A percentile compares a stretch with the other conserved stretches of the same genome.
Conservation (phyloP, 805 yeast species). For the Candida incommunis region DNA sequence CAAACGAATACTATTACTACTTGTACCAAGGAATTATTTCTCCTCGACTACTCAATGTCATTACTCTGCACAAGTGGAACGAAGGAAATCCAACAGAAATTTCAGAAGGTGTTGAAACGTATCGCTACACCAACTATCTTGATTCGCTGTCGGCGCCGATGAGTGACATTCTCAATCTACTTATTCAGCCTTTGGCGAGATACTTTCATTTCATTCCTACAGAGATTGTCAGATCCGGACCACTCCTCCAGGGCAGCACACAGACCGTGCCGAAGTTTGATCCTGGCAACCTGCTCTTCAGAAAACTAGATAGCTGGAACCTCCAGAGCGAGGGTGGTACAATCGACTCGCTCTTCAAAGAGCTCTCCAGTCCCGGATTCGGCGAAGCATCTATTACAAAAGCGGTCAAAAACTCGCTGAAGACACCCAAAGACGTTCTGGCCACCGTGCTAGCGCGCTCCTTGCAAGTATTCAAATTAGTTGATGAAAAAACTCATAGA, state of each 20-base stretch:
- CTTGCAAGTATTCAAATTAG: background rate
- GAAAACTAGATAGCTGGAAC: background rate
- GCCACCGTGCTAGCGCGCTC: background rate
- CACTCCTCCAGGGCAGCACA: background rate
- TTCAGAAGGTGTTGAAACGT: background rate
- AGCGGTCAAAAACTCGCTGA: background rate
- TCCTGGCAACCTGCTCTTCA: background rate
- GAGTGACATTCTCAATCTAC: background rate
- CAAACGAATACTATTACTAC: background rate
- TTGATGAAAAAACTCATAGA: background rate
- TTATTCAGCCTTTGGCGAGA: background rate
- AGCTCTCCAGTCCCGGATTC: background rate
- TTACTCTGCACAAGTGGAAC: background rate
- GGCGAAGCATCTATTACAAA: background rate
- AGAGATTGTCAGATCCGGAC: background rate
- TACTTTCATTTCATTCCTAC: constrained; percentile 1
- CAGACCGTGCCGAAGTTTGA: background rate
- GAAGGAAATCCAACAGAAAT: background rate
- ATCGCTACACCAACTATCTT: background rate
- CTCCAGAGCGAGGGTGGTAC: background rate
- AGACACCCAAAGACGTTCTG: background rate
- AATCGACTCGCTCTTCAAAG: background rate
- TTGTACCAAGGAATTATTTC: background rate
- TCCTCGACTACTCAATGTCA: background rate
- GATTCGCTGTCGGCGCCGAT: background rate